Base-by-base conservation (phyloP, 371 early-diverging fungal species). In the Mortierella sp. region DNA sequence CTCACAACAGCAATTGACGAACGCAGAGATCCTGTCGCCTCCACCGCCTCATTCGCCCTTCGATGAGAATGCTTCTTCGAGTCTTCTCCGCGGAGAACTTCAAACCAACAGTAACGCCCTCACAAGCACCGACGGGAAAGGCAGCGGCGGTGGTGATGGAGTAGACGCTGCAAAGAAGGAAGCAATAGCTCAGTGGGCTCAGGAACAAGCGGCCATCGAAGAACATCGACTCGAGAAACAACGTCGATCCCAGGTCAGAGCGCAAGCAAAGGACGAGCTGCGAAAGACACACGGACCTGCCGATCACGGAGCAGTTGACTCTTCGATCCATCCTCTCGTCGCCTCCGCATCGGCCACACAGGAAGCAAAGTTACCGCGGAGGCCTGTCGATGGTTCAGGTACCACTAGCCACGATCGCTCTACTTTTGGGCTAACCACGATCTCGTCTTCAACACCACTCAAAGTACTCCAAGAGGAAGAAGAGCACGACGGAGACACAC, bases 161-260 rank as follows among this genome's bases (percentile, higher is more conserved):
- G 37, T 61, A 19, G 22, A 19, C 9, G 22, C 22, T 19, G 16
- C 22, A 22, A 47, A 66, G 7, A 29, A 64, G 2, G 55, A 68
- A 37, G 63, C 22, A 0, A 63, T 76, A 4, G 64, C 68, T 4
- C 52, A 31, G n/a, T 76, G 77, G 77, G 77, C 73, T 2, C 41
- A 70, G 14, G 68, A 76, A 2, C 77, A 85, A 37, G 77, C 64
- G 24, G 71, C 66, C 40, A 77, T 79, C 55, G 66, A 79, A 37
- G 48, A 69, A 14, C 41, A 65, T 34, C 50, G 70, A 13, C 63
- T 69, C 64, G 52, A 69, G 50, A 64, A 52, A 53, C 69, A 14
- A n/a, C 37, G 22, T 22, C 31, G 61, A 22, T 61, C 61, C 34
- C 43, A 66, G 26, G 31, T 16, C 6, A 24, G 70, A 52, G 55